Evolutionary conservation across 495 filamentous ascomycete species (phyloP).

Genomic region (Pseudoneurospora amorphoporcata): DNA sequence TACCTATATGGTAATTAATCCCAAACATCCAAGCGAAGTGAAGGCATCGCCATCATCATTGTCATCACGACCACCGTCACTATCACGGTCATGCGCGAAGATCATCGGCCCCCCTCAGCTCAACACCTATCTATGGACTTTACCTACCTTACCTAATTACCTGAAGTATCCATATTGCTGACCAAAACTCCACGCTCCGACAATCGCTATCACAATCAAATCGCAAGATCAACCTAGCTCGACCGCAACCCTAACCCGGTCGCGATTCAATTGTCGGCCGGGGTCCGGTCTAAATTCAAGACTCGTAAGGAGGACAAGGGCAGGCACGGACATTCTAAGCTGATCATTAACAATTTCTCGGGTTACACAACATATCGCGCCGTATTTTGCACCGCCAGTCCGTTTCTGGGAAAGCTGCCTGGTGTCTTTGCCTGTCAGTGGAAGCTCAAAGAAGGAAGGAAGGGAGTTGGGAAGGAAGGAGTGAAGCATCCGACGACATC

Average conservation of each 20-base stretch:
- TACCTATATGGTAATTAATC: too few relatives aligned
- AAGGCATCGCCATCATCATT: too few relatives aligned
- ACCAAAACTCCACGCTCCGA: not conserved
- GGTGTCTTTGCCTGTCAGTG: not conserved
- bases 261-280: not conserved
- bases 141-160: too few relatives aligned
- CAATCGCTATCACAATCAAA: not conserved
- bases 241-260: not conserved
- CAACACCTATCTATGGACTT: too few relatives aligned
- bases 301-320: not conserved
- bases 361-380: not conserved
- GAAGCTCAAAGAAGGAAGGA: not conserved
- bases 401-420: not conserved
- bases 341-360: not conserved
- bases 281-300: not conserved
- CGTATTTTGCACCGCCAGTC: not conserved
- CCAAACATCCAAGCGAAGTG: too few relatives aligned
- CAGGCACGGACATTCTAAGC: not conserved
- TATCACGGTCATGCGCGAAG: too few relatives aligned
- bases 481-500: not conserved
- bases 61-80: too few relatives aligned
- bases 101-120: too few relatives aligned
- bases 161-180: not conserved
- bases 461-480: not conserved
- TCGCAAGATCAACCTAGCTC: not conserved